A percentile compares a stretch with the other conserved stretches of the same genome.
Conservation (phyloP, 208 protist genomes). For the Acanthamoeba castellanii region DNA sequence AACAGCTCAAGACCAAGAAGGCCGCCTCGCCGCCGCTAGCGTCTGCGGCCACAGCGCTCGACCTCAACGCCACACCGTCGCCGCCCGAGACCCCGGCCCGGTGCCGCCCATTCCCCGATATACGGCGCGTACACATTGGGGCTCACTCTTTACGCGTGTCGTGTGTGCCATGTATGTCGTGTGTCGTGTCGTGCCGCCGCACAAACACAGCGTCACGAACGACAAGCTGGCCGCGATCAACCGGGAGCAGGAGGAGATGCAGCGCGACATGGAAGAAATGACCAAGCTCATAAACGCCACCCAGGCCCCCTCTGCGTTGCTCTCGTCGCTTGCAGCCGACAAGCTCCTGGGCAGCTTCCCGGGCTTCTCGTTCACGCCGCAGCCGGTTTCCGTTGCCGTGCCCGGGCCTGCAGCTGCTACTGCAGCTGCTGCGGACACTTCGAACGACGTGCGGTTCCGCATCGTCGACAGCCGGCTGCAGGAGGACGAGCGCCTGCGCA, state of each 20-base stretch:
- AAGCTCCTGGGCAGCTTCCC: no score
- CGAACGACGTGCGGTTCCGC: neutral
- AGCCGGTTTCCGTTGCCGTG: no score
- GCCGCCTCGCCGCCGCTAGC: neutral
- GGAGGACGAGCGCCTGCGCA: neutral
- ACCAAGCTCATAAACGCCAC: no score
- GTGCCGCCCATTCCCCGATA: neutral
- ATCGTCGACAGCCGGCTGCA: neutral
- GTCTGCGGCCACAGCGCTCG: neutral
- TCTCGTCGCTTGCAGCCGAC: no score
- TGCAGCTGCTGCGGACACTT: neutral
- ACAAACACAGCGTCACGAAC: neutral
- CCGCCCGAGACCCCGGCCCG: no score
- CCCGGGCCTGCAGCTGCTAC: neutral
- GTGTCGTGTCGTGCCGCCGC: neutral
- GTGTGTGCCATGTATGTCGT: neutral
- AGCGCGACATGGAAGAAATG: no score
- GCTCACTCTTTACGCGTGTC: neutral
- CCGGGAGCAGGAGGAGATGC: no score
- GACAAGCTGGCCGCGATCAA: no score
- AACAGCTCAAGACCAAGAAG: neutral
- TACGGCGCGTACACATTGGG: no score
- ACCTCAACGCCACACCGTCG: neutral
- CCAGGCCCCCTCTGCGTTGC: no score
- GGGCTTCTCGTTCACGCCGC: no score